These are phyloP conservation scores for Nidularia sp. DNA, from an alignment of 768 basidiomycete species.

Conservation along the genomic window DNA sequence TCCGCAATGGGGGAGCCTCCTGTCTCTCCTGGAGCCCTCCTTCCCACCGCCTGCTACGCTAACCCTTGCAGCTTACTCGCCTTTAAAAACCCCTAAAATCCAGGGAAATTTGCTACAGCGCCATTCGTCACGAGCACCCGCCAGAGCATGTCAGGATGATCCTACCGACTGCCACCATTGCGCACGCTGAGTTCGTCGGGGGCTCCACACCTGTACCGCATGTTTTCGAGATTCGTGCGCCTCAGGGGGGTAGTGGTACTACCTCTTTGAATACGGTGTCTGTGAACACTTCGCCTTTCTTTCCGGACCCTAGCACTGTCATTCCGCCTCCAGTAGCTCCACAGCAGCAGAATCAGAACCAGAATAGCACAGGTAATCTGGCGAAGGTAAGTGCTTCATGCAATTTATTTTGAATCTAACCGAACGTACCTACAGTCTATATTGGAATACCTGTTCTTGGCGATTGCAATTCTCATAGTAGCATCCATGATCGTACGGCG, in stretches of 20 bases:
- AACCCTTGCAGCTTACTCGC: no score
- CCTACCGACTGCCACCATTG: neutral
- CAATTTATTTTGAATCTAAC: neutral
- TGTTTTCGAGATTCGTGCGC: slow-evolving; percentile 3
- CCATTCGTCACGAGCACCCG: no score
- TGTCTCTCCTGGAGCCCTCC: no score
- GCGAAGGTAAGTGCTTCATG: slow-evolving; percentile 16
- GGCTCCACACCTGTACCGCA: neutral
- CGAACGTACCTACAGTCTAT: slow-evolving; percentile 12
- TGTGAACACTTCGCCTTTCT: slow-evolving; percentile 15
- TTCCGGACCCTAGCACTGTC: slow-evolving; percentile 17
- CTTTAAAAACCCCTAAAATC: no score
- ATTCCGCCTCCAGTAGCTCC: neutral
- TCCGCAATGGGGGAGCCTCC: neutral
- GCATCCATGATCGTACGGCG: slow-evolving; percentile 16
- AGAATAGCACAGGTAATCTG: slow-evolving; percentile 7
- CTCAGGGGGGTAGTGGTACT: slow-evolving; percentile 1
- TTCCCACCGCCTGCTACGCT: neutral
- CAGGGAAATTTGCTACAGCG: no score
- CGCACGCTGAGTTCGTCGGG: neutral
- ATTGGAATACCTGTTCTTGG: slow-evolving; percentile 24
- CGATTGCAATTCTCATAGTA: slow-evolving; percentile 16
- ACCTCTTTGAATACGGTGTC: slow-evolving; percentile 1
- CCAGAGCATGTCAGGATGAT: neutral
- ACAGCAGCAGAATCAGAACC: no score